Conservation (phyloP, 495 filamentous ascomycete genomes). For the Trichoderma reesei region DNA sequence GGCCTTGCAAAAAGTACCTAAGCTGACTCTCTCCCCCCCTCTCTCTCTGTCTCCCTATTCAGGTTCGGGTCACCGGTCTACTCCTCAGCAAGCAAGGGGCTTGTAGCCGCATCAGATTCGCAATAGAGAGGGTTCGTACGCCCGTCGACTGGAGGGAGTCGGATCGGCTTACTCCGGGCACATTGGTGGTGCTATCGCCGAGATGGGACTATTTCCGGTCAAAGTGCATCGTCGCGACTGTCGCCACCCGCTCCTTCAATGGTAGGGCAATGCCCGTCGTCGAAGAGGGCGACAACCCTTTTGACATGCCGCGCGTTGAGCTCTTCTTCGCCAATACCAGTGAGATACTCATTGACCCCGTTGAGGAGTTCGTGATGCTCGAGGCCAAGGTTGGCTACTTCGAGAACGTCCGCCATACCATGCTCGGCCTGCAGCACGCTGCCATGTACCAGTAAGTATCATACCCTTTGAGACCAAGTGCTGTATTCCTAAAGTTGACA, state of each 20-base stretch:
- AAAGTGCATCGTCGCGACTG: constrained; percentile 59
- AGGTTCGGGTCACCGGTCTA: constrained; percentile 60
- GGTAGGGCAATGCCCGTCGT: constrained; percentile 45
- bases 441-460: constrained; percentile 45
- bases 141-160: constrained; percentile 71
- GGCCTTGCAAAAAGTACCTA: background rate
- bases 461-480: no score
- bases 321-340: constrained; percentile 56
- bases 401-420: constrained; percentile 60
- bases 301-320: constrained; percentile 58
- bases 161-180: constrained; percentile 58
- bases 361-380: constrained; percentile 66
- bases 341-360: constrained; percentile 57
- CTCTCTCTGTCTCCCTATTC: background rate
- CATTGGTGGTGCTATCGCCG: constrained; percentile 61
- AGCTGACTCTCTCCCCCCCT: background rate
- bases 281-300: background rate
- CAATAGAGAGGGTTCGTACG: constrained; percentile 52
- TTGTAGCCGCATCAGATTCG: constrained; percentile 61
- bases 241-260: constrained; percentile 57
- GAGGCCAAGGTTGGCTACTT: constrained; percentile 63
- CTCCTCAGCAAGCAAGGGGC: constrained; percentile 54
- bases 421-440: constrained; percentile 67
- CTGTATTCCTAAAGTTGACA: no score
- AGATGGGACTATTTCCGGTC: constrained; percentile 51